Percentiles rank a stretch among this genome's conserved stretches.
These are phyloP conservation scores for Pseudonectria buxi DNA, from an alignment of 2,329 filamentous ascomycete species.

Conservation along the genomic window DNA sequence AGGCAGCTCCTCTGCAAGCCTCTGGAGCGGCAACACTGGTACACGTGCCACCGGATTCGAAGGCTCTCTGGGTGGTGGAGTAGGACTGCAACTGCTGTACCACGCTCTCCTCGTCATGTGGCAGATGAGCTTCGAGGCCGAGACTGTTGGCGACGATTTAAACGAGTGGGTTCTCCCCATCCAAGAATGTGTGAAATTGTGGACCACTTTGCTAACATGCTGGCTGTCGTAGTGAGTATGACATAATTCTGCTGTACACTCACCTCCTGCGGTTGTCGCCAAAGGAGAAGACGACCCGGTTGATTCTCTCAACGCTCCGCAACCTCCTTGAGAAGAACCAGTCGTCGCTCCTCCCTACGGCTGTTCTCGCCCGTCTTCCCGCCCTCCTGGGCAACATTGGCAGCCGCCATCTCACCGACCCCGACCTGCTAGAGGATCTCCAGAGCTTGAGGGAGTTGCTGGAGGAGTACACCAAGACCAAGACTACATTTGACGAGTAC, in stretches of 20 bases:
- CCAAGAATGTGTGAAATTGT: neutral
- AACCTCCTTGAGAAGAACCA: constrained; percentile 71
- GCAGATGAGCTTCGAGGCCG: constrained; percentile 94
- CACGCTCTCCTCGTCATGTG: constrained; percentile 89
- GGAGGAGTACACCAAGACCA: constrained; percentile 62
- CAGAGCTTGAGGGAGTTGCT: constrained; percentile 54
- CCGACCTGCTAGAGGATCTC: constrained; percentile 58
- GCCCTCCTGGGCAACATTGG: constrained; percentile 56
- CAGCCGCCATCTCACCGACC: constrained; percentile 56
- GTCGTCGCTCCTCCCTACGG: constrained; percentile 71
- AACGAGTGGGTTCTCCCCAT: constrained; percentile 62
- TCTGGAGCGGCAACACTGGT: constrained; percentile 52
- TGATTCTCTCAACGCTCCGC: constrained; percentile 81
- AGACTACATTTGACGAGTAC: constrained; percentile 82
- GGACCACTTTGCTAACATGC: too few species aligned
- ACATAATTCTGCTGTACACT: constrained; percentile 86
- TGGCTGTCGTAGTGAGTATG: constrained; percentile 64
- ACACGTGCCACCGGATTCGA: constrained; percentile 56
- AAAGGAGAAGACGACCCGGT: constrained; percentile 94
- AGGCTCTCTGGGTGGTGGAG: constrained; percentile 64
- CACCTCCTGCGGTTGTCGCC: constrained; percentile 86
- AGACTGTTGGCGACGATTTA: constrained; percentile 63
- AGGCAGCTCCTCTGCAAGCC: constrained; percentile 50
- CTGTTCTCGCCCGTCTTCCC: constrained; percentile 78
- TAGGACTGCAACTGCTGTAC: constrained; percentile 88